Percentiles rank a stretch among this genome's conserved stretches.
Evolutionary conservation across 495 filamentous ascomycete genomes (phyloP).

Genomic region (Trichoderma virens): DNA sequence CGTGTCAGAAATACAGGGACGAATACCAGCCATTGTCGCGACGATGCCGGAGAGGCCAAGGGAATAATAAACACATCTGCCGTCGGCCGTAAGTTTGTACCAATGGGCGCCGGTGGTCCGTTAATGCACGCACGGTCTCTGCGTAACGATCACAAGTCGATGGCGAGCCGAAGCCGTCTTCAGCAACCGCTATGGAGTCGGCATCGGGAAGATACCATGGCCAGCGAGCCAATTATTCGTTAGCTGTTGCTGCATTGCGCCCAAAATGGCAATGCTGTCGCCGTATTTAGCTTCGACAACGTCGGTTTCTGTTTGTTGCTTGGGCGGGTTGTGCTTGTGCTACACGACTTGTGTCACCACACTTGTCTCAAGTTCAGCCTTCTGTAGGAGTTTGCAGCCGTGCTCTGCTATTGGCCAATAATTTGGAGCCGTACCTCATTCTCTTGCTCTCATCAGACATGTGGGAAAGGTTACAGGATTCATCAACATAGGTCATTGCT

Average conservation of each 20-base stretch:
- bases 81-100: neutral
- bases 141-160: neutral
- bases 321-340: neutral
- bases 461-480: neutral
- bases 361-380: neutral
- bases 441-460: neutral
- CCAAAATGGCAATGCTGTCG: neutral
- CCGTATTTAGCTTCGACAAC: neutral
- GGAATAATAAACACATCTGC: neutral
- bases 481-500: neutral
- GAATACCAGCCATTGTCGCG: no score
- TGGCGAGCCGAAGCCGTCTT: constrained; percentile 1
- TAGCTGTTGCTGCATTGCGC: neutral
- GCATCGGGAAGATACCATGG: neutral
- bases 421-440: neutral
- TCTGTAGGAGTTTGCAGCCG: neutral
- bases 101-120: neutral
- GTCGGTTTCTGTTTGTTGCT: neutral
- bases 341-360: neutral
- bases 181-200: neutral
- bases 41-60: neutral
- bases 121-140: neutral
- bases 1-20: no score
- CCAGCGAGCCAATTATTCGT: neutral
- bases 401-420: neutral